A percentile compares a stretch with the other conserved stretches of the same genome.
phyloP scores from a whole-genome alignment of 1,139 yeast species.

The Taiozyma sp. region DNA sequence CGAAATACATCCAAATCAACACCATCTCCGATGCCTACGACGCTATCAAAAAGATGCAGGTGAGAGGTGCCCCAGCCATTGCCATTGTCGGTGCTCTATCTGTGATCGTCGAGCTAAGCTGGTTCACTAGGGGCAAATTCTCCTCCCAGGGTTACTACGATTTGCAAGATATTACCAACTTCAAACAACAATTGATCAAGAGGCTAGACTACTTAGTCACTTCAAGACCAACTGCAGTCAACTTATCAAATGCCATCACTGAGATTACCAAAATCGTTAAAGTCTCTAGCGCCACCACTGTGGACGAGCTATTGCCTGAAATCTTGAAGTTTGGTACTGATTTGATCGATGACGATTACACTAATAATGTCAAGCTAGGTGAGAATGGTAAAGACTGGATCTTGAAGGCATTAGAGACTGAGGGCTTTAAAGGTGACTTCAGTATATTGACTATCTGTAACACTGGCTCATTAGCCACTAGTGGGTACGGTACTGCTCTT shows the following conservation, averaged over 20 bases:
- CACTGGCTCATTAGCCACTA: constrained; percentile 90
- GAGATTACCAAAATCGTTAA: constrained; percentile 45
- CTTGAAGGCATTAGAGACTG: constrained; percentile 37
- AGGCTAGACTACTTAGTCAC: constrained; percentile 63
- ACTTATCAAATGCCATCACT: constrained; percentile 72
- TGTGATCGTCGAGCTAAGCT: constrained; percentile 63
- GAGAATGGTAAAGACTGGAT: constrained; percentile 76
- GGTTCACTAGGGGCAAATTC: constrained; percentile 23
- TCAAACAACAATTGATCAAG: constrained; percentile 32
- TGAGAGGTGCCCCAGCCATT: constrained; percentile 97
- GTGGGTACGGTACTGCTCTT: constrained; percentile 96
- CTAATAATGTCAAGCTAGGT: constrained; percentile 75
- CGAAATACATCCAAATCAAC: constrained; percentile 58
- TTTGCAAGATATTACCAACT: constrained; percentile 23
- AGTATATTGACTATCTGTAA: constrained; percentile 84
- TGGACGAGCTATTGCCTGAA: constrained; percentile 32
- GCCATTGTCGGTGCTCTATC: constrained; percentile 92
- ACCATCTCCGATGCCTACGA: constrained; percentile 69
- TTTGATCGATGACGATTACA: constrained; percentile 70
- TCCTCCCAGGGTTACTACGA: constrained; percentile 30
- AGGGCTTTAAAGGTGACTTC: constrained; percentile 59
- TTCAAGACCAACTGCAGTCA: constrained; percentile 95
- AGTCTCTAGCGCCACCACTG: constrained; percentile 16
- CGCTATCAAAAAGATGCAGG: constrained; percentile 88
- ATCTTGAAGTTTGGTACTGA: constrained; percentile 50